A percentile compares a stretch with the other conserved stretches of the same genome.
Evolutionary conservation across 495 filamentous ascomycete species (phyloP).

Genomic region (Beverwykella pulmonaria): DNA sequence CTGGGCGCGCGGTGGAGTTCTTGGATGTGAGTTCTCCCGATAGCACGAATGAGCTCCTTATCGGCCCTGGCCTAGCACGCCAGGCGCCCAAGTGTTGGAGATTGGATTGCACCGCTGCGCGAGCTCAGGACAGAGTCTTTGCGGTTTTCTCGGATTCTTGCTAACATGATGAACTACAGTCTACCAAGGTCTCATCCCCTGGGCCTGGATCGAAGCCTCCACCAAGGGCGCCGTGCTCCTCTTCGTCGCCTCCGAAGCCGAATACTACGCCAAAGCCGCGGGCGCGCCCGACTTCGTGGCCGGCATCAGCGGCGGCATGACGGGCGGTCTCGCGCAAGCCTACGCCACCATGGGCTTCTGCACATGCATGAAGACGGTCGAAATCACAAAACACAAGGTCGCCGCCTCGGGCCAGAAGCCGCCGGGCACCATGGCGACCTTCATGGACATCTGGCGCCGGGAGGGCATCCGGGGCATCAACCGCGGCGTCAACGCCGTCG

Average conservation of each 20-base stretch:
- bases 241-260: slow-evolving; percentile 97
- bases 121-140: too few relatives aligned
- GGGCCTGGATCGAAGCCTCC: slow-evolving; percentile 99
- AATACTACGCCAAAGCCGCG: slow-evolving; percentile 80
- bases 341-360: slow-evolving; percentile 99
- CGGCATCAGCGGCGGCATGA: slow-evolving; percentile 90
- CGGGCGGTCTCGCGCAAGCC: slow-evolving; percentile 92
- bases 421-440: slow-evolving; percentile 85
- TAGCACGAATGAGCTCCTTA: not conserved
- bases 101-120: too few relatives aligned
- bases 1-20: slow-evolving; percentile 90
- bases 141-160: not conserved
- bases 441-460: slow-evolving; percentile 93
- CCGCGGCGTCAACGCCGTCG: slow-evolving; percentile 95
- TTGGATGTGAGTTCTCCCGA: slow-evolving; percentile 78
- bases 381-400: slow-evolving; percentile 97
- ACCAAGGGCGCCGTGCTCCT: slow-evolving; percentile 99
- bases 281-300: slow-evolving; percentile 84
- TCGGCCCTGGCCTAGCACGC: too few relatives aligned
- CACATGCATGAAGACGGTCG: slow-evolving; percentile 99
- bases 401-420: slow-evolving; percentile 80
- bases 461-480: slow-evolving; percentile 98
- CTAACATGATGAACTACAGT: slow-evolving; percentile 57
- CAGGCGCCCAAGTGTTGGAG: too few relatives aligned
- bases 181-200: slow-evolving; percentile 99